A percentile compares a stretch with the other conserved stretches of the same genome.
phyloP scores from a whole-genome alignment of 768 basidiomycete species.

The Psilocybe subaeruginosa region DNA sequence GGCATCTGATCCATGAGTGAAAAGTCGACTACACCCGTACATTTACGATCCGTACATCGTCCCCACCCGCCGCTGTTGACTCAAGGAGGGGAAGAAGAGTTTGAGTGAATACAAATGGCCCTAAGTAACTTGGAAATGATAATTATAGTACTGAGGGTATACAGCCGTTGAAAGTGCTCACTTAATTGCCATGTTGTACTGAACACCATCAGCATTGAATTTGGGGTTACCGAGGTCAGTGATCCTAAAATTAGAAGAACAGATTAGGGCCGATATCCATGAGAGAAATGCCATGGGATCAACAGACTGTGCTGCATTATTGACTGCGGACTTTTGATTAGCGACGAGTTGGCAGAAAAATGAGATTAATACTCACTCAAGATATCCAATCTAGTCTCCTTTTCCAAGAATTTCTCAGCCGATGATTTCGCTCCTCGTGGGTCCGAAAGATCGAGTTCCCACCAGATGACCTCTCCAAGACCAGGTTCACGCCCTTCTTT shows the following conservation, averaged over 20 bases:
- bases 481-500: conserved; percentile 41
- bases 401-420: conserved; percentile 49
- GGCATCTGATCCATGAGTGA: not conserved
- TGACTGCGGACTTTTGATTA: conserved; percentile 37
- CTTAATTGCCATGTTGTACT: conserved; percentile 24
- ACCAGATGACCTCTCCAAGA: conserved; percentile 47
- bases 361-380: conserved; percentile 36
- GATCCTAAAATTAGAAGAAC: conserved; percentile 5
- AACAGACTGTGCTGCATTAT: conserved; percentile 46
- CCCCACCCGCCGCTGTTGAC: conserved; percentile 19
- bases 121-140: conserved; percentile 17
- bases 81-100: conserved; percentile 28
- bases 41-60: conserved; percentile 27
- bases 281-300: not conserved
- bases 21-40: conserved; percentile 3
- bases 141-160: not conserved
- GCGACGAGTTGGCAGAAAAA: not conserved
- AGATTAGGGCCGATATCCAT: not conserved
- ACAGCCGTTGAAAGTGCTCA: conserved; percentile 2
- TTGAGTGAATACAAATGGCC: conserved; percentile 28
- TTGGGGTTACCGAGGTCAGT: conserved; percentile 19
- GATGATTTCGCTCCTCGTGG: conserved; percentile 45
- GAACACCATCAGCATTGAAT: conserved; percentile 15
- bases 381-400: conserved; percentile 56
- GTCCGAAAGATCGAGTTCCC: conserved; percentile 54